phyloP scores from a whole-genome alignment of 768 basidiomycete species.

The Suillus bovinus region DNA sequence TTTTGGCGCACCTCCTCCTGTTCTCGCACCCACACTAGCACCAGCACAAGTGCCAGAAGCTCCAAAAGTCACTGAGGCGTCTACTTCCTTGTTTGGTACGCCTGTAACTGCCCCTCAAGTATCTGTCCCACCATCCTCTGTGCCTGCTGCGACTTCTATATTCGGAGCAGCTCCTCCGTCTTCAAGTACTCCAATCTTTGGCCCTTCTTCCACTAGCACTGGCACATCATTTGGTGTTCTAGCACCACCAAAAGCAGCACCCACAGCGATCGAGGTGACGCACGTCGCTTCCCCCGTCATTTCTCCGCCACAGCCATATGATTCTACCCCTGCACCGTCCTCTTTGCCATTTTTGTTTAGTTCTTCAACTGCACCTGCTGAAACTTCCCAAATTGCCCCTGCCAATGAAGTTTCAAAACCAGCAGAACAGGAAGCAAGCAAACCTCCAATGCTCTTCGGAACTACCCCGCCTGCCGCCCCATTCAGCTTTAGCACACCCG shows the following conservation, averaged over 20 bases:
- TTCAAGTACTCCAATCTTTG: constrained; percentile 13
- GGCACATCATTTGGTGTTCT: constrained; percentile 15
- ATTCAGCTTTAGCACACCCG: constrained; percentile 10
- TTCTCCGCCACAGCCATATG: neutral
- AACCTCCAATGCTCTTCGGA: neutral
- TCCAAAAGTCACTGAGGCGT: constrained; percentile 13
- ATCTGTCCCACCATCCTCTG: constrained; percentile 8
- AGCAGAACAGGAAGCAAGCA: constrained; percentile 11
- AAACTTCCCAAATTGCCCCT: constrained; percentile 21
- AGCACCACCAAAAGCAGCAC: neutral
- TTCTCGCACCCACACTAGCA: constrained; percentile 14
- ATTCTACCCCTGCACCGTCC: constrained; percentile 13
- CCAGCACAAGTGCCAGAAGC: constrained; percentile 5
- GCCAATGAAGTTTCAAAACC: constrained; percentile 14
- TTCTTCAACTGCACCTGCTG: constrained; percentile 21
- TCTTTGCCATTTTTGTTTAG: constrained; percentile 31
- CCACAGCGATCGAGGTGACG: constrained; percentile 18
- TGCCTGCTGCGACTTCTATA: constrained; percentile 8
- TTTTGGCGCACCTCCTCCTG: constrained; percentile 26
- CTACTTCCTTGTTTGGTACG: constrained; percentile 15
- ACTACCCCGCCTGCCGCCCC: constrained; percentile 11
- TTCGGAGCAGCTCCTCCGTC: constrained; percentile 10
- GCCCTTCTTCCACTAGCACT: constrained; percentile 11
- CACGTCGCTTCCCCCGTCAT: constrained; percentile 18
- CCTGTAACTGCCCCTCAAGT: constrained; percentile 5